Evolutionary conservation across 73 alveolate species (phyloP).

Genomic region (Paramecium octaurelia): DNA sequence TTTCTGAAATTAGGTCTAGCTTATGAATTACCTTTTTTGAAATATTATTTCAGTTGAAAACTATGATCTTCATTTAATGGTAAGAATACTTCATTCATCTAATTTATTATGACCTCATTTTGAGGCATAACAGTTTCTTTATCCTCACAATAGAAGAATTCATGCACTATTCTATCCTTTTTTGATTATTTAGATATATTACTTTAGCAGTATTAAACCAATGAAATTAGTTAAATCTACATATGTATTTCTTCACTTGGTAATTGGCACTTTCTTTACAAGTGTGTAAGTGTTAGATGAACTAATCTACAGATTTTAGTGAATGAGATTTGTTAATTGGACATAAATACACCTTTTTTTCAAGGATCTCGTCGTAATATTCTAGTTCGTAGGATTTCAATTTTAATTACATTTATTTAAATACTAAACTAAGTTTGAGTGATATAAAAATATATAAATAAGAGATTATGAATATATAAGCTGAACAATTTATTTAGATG

Average conservation of each 20-base stretch:
- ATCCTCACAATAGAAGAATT: neutral
- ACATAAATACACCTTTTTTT: neutral
- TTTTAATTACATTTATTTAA: neutral
- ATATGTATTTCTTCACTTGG: neutral
- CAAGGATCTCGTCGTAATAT: neutral
- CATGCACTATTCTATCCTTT: neutral
- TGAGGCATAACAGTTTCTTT: neutral
- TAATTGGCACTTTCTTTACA: neutral
- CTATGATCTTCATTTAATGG: neutral
- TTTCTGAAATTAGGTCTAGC: conserved; percentile 27
- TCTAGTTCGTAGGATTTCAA: neutral
- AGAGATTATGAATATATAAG: neutral
- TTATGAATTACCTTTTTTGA: neutral
- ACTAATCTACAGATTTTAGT: neutral
- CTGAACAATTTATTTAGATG: neutral
- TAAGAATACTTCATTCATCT: neutral
- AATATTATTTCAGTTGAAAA: neutral
- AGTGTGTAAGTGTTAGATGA: neutral
- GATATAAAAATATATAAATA: neutral
- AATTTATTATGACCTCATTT: neutral
- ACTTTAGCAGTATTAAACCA: neutral
- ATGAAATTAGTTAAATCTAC: conserved; percentile 19
- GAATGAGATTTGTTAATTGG: neutral
- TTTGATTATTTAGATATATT: neutral
- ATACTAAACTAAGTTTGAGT: neutral